Base-by-base conservation (phyloP, 805 yeast species). In the Nakazawaea populi region DNA sequence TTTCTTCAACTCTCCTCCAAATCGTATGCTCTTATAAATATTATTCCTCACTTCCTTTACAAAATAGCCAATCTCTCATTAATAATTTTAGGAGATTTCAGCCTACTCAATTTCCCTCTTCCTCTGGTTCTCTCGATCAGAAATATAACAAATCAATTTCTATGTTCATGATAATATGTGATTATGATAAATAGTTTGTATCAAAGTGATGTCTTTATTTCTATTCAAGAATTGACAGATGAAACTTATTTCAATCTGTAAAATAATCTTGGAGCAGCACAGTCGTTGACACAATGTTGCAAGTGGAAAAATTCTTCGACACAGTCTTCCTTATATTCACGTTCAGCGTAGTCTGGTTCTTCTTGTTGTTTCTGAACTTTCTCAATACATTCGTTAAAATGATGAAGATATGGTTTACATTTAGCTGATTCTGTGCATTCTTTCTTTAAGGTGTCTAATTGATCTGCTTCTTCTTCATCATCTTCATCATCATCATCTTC, bases 271-370 rank as follows among this genome's bases (percentile, higher is more conserved):
- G 96, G 96, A 56, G 96, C 89, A 68, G 85, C 89, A 76, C 96
- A 83, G 68, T 88, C 94, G 72, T 89, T 89, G 63, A 91, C 61
- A 76, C 95, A 89, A 72, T 92, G 97, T 71, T 89, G 89, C 69
- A 91, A 78, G 74, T 94, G 98, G 89, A 92, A 92, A 71, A 87
- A 92, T 74, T 92, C 99, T 74, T 92, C 98, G 55, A 92, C 86
- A 79, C 99, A 92, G 74, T 92, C 97, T 77, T 92, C 99, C 74
- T 92, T 92, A 78, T 89, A 77, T 9, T 76, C 83, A 62, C 79
- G 80, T 53, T 86, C 84, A 31, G 72, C 96, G 68, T 92, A 91
- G 60, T 76, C 96, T 59, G 80, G 86, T 65, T 88, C 91, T 74
- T 90, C 89, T 76, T 76, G 79, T 61, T 83, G 96, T 69, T 84